These are phyloP conservation scores for Mycena capillaripes DNA, from an alignment of 768 basidiomycete genomes.

Conservation along the genomic window DNA sequence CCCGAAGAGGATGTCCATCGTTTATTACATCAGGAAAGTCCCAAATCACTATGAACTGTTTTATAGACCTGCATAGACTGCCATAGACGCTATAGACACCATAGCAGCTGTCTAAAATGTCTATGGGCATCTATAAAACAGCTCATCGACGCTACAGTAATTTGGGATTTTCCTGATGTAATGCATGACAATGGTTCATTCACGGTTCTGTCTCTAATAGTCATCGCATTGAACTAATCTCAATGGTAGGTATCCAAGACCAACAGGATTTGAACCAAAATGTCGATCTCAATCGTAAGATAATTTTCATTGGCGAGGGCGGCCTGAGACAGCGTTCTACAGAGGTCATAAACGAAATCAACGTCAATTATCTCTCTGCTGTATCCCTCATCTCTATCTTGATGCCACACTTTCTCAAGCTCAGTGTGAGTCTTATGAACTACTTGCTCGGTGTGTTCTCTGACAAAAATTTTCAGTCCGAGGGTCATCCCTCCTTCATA, in stretches of 20 bases:
- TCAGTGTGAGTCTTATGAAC: slow-evolving; percentile 54
- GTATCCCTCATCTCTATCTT: slow-evolving; percentile 62
- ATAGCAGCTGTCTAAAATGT: no score
- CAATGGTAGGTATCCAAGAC: slow-evolving; percentile 58
- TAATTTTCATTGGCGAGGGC: not conserved
- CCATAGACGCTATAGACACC: no score
- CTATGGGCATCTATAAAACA: no score
- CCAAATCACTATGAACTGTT: no score
- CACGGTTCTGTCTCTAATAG: no score
- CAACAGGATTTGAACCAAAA: slow-evolving; percentile 60
- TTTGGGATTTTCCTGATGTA: no score
- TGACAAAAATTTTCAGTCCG: slow-evolving; percentile 45
- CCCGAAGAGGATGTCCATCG: no score
- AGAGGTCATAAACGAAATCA: slow-evolving; percentile 63
- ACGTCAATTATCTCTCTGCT: slow-evolving; percentile 67
- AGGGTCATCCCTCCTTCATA: slow-evolving; percentile 63
- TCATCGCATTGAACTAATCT: not conserved
- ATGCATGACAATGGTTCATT: no score
- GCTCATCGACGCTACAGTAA: no score
- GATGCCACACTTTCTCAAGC: slow-evolving; percentile 67
- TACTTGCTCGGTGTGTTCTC: no score
- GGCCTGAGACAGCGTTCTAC: slow-evolving; percentile 16
- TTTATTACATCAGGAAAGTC: no score
- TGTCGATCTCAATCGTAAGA: slow-evolving; percentile 58
- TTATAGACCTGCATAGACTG: no score